Evolutionary conservation across 305 asterid genomes (phyloP), one percentile per base, ranked within the genome.

Genomic region (Fraxinus albicans): DNA sequence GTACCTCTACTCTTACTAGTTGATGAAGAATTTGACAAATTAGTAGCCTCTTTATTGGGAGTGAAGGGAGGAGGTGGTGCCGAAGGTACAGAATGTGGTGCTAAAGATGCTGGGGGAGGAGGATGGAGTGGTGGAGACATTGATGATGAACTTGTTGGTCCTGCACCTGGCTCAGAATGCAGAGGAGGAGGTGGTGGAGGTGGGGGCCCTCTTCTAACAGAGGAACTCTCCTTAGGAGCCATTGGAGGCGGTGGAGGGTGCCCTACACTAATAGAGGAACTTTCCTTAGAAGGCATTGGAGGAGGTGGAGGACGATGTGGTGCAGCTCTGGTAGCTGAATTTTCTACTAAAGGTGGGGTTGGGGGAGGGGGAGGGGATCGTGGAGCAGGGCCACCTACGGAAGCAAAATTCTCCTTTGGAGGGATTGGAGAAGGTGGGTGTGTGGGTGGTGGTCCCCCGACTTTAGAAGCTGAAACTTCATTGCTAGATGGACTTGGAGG

Each of bases 31-130:
- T 69, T 79, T 77, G 89, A 79, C 78, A 33, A 75, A 84, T 82
- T 77, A 78, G 85, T 79, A 82, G 88, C 85, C 33, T 79, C 88
- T 76, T 83, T 90, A 79, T 38, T 74, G 70, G 87, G 82, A 85
- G 78, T 90, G 77, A 79, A 0, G 78, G 96, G 97, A 81, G 97
- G 97, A 55, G 98, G 92, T 31, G 98, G 95, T 15, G 92, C 89
- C 1, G 91, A 88, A 84, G 96, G 95, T 77, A 82, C 78, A 10
- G 78, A 38, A 44, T 81, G 83, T n/a, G 85, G 63, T 27, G 80
- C 73, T 78, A 82, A 55, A 29, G 77, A 74, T 78, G 83, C 35
- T 25, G 87, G 89, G 76, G 83, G 76, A 58, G 91, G 92, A 75
- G 94, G 91, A 6, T 91, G 91, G 12, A 84, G 89, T 35, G 93